phyloP scores from a whole-genome alignment of 371 early-diverging fungal genomes.

The Thermomucor indicae-seudaticae region DNA sequence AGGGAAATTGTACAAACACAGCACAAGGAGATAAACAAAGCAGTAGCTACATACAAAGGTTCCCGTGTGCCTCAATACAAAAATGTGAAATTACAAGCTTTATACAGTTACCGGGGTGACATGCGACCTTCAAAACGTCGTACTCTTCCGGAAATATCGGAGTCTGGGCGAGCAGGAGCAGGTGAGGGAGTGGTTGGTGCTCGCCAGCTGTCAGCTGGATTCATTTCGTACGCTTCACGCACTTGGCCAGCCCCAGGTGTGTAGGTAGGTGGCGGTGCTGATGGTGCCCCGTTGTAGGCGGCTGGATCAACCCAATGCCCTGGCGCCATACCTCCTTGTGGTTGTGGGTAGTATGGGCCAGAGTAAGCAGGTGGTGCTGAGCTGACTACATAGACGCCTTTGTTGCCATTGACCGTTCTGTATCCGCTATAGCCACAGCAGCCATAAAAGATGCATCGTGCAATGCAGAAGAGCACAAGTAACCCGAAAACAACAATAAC shows the following conservation, averaged over 20 bases:
- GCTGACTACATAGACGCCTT: conserved; percentile 15
- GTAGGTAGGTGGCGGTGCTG: conserved; percentile 18
- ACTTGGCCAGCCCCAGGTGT: conserved; percentile 4
- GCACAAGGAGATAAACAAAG: too few species aligned
- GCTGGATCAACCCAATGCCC: conserved; percentile 52
- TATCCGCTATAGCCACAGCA: conserved; percentile 22
- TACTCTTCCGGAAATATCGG: conserved; percentile 2
- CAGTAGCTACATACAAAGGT: not conserved
- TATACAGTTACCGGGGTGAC: not conserved
- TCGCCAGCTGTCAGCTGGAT: conserved; percentile 9
- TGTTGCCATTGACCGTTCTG: conserved; percentile 14
- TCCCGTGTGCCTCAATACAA: not conserved
- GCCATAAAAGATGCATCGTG: conserved; percentile 42
- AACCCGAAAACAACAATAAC: conserved; percentile 47
- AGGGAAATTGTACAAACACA: too few species aligned
- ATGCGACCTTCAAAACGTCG: conserved; percentile 6
- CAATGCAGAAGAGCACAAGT: conserved; percentile 43
- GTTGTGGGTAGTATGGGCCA: conserved; percentile 21
- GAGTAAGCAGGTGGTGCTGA: conserved; percentile 10
- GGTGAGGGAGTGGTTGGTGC: not conserved
- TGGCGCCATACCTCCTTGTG: conserved; percentile 7
- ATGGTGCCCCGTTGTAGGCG: conserved; percentile 45
- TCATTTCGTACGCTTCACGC: conserved; percentile 22
- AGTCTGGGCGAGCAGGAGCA: not conserved
- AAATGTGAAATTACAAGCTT: not conserved